Evolutionary conservation across 1,139 yeast genomes (phyloP).

Genomic region (Chernovozyma aurita): DNA sequence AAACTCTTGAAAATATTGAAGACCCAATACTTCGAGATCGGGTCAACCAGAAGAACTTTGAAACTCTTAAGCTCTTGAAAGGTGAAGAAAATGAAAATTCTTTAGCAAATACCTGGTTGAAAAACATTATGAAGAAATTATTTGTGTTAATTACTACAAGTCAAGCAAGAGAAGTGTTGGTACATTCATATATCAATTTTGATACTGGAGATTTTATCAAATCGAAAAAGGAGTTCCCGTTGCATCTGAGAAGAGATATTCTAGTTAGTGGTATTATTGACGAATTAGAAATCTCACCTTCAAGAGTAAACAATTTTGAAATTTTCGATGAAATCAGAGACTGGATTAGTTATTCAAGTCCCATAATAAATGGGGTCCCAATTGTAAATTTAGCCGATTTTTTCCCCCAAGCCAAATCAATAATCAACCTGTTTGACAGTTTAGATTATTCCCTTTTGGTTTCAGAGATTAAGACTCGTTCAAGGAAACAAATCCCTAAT

Average conservation of each 20-base stretch:
- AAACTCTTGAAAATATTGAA: slow-evolving; percentile 1
- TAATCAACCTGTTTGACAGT: slow-evolving; percentile 14
- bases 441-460: slow-evolving; percentile 21
- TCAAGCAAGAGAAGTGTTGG: slow-evolving; percentile 56
- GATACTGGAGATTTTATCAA: slow-evolving; percentile 9
- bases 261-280: slow-evolving; percentile 65
- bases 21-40: slow-evolving; percentile 4
- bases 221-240: neutral
- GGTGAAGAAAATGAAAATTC: slow-evolving; percentile 15
- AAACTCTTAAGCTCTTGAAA: slow-evolving; percentile 6
- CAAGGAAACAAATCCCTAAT: slow-evolving; percentile 34
- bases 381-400: slow-evolving; percentile 21
- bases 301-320: slow-evolving; percentile 14
- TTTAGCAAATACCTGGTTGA: slow-evolving; percentile 31
- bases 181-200: slow-evolving; percentile 48
- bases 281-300: slow-evolving; percentile 27
- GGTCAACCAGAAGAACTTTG: slow-evolving; percentile 3
- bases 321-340: slow-evolving; percentile 23
- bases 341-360: slow-evolving; percentile 8
- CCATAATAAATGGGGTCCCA: slow-evolving; percentile 11
- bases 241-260: slow-evolving; percentile 21
- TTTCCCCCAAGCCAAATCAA: slow-evolving; percentile 12
- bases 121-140: slow-evolving; percentile 28
- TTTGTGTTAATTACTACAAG: slow-evolving; percentile 39
- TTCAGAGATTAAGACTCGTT: slow-evolving; percentile 60